Percentiles rank a stretch among this genome's conserved stretches.
phyloP scores from a whole-genome alignment of 345 rosid species.

The Eucalyptus pauciflora region DNA sequence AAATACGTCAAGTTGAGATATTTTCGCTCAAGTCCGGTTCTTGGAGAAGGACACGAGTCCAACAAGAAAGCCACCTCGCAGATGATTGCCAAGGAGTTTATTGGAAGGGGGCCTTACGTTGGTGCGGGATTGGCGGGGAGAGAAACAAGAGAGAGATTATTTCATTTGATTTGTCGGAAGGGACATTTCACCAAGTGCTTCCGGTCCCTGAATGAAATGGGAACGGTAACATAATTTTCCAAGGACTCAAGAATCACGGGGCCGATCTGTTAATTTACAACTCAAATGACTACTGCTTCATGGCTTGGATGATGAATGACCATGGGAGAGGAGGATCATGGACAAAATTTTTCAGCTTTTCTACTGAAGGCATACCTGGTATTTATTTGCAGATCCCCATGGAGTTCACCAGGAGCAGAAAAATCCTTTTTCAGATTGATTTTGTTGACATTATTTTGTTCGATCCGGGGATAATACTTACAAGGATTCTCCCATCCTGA shows the following conservation, averaged over 20 bases:
- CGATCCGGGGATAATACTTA: neutral
- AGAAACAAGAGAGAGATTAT: neutral
- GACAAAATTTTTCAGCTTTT: neutral
- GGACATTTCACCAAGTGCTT: neutral
- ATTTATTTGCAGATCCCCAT: neutral
- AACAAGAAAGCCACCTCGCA: neutral
- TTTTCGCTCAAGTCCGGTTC: neutral
- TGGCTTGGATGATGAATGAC: neutral
- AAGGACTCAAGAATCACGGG: neutral
- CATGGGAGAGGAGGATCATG: neutral
- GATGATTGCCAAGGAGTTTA: neutral
- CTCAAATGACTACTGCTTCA: neutral
- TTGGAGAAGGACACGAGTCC: neutral
- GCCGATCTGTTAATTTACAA: neutral
- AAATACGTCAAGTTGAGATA: neutral
- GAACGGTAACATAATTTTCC: neutral
- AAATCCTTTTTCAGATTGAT: neutral
- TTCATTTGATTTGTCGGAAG: neutral
- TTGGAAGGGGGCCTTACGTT: neutral
- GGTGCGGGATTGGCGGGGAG: neutral
- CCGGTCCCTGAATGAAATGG: neutral
- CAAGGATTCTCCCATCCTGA: neutral
- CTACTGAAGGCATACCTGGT: neutral
- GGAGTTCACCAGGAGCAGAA: neutral
- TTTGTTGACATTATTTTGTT: too few species aligned